Conservation (phyloP, 2,329 filamentous ascomycete genomes). For the Waltergamsia citrina region DNA sequence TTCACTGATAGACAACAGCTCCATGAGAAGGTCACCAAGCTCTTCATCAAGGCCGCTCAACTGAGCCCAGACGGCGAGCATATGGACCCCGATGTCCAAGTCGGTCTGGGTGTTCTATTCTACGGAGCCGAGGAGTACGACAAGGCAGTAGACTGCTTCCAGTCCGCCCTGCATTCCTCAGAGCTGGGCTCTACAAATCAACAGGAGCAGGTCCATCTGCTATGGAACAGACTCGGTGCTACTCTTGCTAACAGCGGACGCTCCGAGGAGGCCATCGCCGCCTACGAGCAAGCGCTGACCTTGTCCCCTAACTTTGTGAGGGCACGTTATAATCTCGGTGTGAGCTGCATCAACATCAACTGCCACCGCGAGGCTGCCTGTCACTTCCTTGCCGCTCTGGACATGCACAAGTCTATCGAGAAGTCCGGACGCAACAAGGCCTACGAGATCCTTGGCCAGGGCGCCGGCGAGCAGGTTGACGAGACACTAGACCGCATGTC, state of each 20-base stretch:
- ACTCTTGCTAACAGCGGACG: conserved; percentile 92
- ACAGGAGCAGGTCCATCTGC: conserved; percentile 76
- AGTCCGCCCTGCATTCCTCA: conserved; percentile 75
- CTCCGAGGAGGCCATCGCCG: conserved; percentile 90
- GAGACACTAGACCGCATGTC: conserved; percentile 78
- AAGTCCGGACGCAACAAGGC: conserved; percentile 75
- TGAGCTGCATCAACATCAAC: conserved; percentile 94
- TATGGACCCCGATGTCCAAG: conserved; percentile 98
- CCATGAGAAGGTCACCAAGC: conserved; percentile 80
- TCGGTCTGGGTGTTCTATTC: conserved; percentile 91
- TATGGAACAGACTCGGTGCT: conserved; percentile 95
- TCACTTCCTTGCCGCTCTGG: conserved; percentile 82
- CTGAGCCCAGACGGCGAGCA: conserved; percentile 85
- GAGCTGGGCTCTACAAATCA: conserved; percentile 79
- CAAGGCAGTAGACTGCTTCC: conserved; percentile 98
- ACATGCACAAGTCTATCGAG: conserved; percentile 94
- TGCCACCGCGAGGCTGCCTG: conserved; percentile 89
- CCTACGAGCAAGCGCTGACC: conserved; percentile 85
- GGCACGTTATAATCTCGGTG: conserved; percentile 91
- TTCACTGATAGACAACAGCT: conserved; percentile 89
- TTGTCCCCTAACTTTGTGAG: conserved; percentile 95
- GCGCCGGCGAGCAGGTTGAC: conserved; percentile 39
- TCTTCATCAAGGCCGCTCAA: conserved; percentile 89
- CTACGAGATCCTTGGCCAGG: conserved; percentile 65
- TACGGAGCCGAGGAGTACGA: conserved; percentile 97